Evolutionary conservation across 179 eudicot genomes (phyloP), one percentile per base, ranked within the genome.

Genomic region (Carnegiea gigantea): DNA sequence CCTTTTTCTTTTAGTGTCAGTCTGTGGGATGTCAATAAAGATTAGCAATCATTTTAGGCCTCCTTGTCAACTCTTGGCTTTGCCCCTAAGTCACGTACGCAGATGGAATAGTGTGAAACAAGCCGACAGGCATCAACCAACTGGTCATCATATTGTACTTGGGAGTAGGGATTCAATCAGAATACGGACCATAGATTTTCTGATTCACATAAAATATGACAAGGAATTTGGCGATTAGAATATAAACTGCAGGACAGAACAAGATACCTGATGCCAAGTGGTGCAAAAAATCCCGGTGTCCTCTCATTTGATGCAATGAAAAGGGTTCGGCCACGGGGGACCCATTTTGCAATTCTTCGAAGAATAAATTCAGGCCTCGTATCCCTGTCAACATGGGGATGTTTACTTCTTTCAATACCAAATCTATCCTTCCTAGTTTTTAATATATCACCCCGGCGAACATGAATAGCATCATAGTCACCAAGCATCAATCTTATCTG

Each of bases 401-500:
- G 99, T 49, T 86, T 76, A 77, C 85, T 88, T 78, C 97, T 86
- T 9, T 77, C 90, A 77, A 90, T 94, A 23, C 99, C 99, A 85
- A 85, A 88, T 51, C 98, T 87, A 84, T 95, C 99, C 87, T 90
- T 95, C 80, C 98, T 89, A 40, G 93, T 94, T 86, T 94, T 95
- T 76, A 95, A 33, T 70, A 79, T 90, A 88, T 95, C 99, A 77
- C 99, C 99, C 62, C 99, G 90, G 3, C 99, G 94, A 75, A 95
- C 99, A 91, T 95, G 99, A 23, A 94, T 86, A 79, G 99, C 99
- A 90, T 92, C 99, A 74, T 95, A 95, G 85, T 94, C 98, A 57
- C 95, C 96, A 77, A 95, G 99, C 79, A 85, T 87, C 51, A 84
- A 87, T 87, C 90, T 93, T 82, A 95, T 89, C 99, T 95, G 89